These are phyloP conservation scores for Tetraselmis chui DNA, from an alignment of 139 green algal genomes.

Conservation along the genomic window DNA sequence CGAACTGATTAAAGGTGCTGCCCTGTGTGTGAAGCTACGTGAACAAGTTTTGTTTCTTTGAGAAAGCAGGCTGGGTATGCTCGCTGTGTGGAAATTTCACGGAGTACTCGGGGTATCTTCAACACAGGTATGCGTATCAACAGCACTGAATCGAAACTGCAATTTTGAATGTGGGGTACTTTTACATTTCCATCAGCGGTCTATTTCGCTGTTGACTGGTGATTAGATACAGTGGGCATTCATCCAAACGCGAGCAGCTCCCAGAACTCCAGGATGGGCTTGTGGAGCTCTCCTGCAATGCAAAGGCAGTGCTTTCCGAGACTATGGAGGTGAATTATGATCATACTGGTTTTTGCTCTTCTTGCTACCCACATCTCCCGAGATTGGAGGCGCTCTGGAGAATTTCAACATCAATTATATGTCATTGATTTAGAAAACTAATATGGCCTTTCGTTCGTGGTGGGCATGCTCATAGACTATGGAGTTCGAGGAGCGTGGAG, in stretches of 20 bases:
- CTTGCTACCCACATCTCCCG: neutral
- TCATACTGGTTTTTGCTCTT: conserved; percentile 9
- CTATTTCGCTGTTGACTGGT: neutral
- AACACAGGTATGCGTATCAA: conserved; percentile 13
- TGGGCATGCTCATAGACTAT: conserved; percentile 5
- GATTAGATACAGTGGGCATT: neutral
- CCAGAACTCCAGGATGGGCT: conserved; percentile 10
- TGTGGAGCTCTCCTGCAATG: too few species aligned
- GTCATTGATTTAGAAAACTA: too few species aligned
- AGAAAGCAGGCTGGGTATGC: conserved; percentile 47
- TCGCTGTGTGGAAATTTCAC: conserved; percentile 59
- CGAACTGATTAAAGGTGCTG: too few species aligned
- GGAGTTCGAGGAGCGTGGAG: neutral
- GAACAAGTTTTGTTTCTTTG: conserved; percentile 51
- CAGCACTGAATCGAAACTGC: too few species aligned
- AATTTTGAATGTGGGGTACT: too few species aligned
- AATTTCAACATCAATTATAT: too few species aligned
- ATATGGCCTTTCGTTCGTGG: too few species aligned
- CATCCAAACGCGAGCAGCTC: conserved; percentile 15
- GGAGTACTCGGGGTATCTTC: neutral
- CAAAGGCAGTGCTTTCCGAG: too few species aligned
- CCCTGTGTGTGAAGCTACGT: conserved; percentile 64
- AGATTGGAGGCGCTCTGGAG: neutral
- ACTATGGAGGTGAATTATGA: too few species aligned
- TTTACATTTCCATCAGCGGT: too few species aligned